Base-by-base conservation (phyloP, 2,329 filamentous ascomycete species). In the Phoma sp. region DNA sequence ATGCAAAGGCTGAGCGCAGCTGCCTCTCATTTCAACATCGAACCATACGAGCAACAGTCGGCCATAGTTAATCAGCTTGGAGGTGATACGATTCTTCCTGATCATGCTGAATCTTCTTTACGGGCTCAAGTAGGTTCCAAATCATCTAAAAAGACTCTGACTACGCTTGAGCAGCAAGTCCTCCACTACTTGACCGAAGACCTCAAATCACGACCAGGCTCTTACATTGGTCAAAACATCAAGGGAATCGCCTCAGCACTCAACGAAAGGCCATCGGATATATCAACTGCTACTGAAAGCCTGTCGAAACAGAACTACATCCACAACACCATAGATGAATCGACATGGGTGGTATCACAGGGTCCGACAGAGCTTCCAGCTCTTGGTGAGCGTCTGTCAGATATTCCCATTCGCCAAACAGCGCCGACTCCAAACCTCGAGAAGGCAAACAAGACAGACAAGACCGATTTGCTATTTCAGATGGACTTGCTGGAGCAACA, bases 261-360 rank as follows among this genome's bases (percentile, higher is more conserved):
- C 2, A 21, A 37, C 2, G 43, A 29, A 29, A 46, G 48, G 1
- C 6, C 32, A 6, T 29, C 17, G 4, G 47, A 53, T 4, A 22
- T 62, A 12, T 22, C 3, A 6, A 2, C 8, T 1, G 44, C 55
- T 19, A 29, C 60, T 3, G 17, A 38, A 9, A 51, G 44, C 13
- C 45, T 68, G 7, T 52, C 50, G 21, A 32, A 4, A 15, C 21
- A 53, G 15, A 13, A 40, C 2, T 31, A 55, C 3, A 48, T 65
- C 10, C 64, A 67, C 22, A 63, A 55, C 17, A 68, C 62, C 27
- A 25, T 63, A 12, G 51, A 63, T 8, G 29, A 24, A 1, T 31
- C 47, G 17, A 68, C 61, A 2, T 67, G 65, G 65, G 64, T 67
- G 1, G 29, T 64, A 4, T 61, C 63, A 9, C 43, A 39, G 7